Percentiles rank a stretch among this genome's conserved stretches.
Evolutionary conservation across 75 land plant species (phyloP).

Genomic region (Larix kaempferi): DNA sequence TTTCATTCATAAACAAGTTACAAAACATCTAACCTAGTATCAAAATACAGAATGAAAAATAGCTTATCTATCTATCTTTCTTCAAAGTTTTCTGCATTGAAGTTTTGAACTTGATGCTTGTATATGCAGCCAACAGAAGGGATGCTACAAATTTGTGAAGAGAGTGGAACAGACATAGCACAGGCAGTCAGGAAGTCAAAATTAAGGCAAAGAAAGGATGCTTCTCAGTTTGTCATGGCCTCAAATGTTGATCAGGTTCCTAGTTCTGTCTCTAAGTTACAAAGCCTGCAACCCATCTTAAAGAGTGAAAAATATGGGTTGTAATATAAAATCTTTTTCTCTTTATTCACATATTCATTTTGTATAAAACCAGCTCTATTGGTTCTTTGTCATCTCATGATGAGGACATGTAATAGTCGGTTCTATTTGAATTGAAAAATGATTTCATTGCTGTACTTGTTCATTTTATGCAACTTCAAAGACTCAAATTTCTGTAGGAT

Average conservation of each 20-base stretch:
- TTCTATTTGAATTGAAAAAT: not conserved
- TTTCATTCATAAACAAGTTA: not conserved
- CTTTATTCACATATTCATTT: not conserved
- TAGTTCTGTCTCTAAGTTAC: not conserved
- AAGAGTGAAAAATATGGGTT: not conserved
- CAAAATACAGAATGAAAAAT: not conserved
- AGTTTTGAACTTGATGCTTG: not conserved
- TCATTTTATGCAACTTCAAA: not conserved
- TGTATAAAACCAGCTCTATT: not conserved
- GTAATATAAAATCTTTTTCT: not conserved
- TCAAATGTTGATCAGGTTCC: constrained; percentile 44
- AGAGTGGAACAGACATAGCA: constrained; percentile 31
- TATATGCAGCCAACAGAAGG: constrained; percentile 38
- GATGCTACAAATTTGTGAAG: constrained; percentile 45
- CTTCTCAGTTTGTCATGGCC: constrained; percentile 24
- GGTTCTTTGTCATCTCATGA: not conserved
- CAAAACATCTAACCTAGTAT: not conserved
- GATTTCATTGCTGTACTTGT: not conserved
- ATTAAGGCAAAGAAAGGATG: constrained; percentile 26
- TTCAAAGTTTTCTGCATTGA: not conserved
- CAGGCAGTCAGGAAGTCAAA: constrained; percentile 39
- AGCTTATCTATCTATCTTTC: not conserved
- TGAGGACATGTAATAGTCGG: not conserved
- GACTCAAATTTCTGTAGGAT: not conserved
- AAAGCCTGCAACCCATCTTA: not conserved